Evolutionary conservation across 306 rosid genomes (phyloP).

Genomic region (Benincasa hispida): DNA sequence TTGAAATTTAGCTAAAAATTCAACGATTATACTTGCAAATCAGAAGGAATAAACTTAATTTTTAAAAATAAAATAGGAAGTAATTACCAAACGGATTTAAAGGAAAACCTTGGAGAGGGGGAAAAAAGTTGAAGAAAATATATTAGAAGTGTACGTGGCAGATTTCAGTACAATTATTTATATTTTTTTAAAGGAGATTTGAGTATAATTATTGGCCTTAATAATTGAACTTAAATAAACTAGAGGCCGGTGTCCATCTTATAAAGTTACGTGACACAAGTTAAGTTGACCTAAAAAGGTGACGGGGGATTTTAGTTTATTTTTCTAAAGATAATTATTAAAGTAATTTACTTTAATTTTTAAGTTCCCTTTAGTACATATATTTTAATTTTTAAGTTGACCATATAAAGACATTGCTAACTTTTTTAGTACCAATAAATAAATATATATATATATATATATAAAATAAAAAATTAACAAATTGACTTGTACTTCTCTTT

Average conservation of each 20-base stretch:
- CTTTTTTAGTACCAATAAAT: too few species aligned
- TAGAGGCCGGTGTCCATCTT: neutral
- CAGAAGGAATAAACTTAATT: too few species aligned
- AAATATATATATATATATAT: too few species aligned
- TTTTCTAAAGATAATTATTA: neutral
- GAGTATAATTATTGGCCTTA: neutral
- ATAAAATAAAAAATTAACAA: too few species aligned
- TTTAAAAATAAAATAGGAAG: too few species aligned
- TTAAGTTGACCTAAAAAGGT: neutral
- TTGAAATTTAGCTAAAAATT: too few species aligned
- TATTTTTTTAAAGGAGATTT: too few species aligned
- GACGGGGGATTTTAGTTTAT: neutral
- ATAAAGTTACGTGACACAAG: neutral
- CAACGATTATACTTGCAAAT: too few species aligned
- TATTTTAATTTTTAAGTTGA: too few species aligned
- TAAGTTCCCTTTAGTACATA: neutral
- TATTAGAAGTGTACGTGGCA: neutral
- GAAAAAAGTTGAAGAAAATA: neutral
- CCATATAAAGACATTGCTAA: neutral
- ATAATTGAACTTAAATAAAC: neutral
- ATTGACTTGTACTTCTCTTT: too few species aligned
- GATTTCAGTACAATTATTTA: neutral
- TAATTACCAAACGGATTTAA: too few species aligned
- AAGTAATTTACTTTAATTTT: neutral
- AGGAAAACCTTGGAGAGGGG: too few species aligned